These are phyloP conservation scores for Ophiocordyceps robertsii DNA, from an alignment of 2,329 filamentous ascomycete genomes.

Conservation along the genomic window DNA sequence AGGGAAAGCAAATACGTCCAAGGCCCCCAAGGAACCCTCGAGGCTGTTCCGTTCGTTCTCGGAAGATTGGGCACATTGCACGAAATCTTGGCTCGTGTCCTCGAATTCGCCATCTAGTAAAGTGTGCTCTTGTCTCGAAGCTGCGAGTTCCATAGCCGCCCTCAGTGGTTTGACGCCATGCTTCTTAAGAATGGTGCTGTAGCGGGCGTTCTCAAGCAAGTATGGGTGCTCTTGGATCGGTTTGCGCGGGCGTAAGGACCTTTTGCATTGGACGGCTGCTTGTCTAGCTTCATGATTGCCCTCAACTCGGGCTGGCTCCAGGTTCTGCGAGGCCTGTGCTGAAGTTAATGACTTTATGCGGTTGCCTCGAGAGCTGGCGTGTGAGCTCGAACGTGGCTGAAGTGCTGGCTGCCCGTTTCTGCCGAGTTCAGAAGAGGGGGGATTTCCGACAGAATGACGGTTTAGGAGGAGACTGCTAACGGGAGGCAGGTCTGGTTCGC, in stretches of 20 bases:
- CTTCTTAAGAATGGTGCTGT: slow-evolving; percentile 36
- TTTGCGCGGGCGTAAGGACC: slow-evolving; percentile 44
- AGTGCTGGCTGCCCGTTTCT: neutral
- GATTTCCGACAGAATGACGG: neutral
- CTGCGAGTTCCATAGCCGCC: slow-evolving; percentile 19
- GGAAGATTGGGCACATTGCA: slow-evolving; percentile 15
- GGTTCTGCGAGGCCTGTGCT: neutral
- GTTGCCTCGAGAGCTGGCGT: neutral
- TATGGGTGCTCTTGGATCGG: slow-evolving; percentile 50
- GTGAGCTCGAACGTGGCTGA: neutral
- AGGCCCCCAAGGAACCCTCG: slow-evolving; percentile 6
- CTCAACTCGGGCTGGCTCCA: neutral
- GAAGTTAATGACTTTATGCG: neutral
- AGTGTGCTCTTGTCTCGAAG: slow-evolving; percentile 24
- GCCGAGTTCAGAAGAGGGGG: neutral
- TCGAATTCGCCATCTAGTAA: slow-evolving; percentile 38
- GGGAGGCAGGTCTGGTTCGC: slow-evolving; percentile 12
- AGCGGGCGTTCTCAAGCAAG: slow-evolving; percentile 39
- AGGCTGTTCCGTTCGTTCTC: slow-evolving; percentile 19
- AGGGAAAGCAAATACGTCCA: slow-evolving; percentile 9
- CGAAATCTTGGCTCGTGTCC: slow-evolving; percentile 33
- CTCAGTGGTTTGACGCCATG: slow-evolving; percentile 41
- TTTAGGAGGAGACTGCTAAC: slow-evolving; percentile 4
- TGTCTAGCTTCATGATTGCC: slow-evolving; percentile 9
- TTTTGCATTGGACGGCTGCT: slow-evolving; percentile 21